Percentiles rank a stretch among this genome's conserved stretches.
These are phyloP conservation scores for Lathyrus oleraceus DNA, from an alignment of 306 rosid genomes.

Conservation along the genomic window DNA sequence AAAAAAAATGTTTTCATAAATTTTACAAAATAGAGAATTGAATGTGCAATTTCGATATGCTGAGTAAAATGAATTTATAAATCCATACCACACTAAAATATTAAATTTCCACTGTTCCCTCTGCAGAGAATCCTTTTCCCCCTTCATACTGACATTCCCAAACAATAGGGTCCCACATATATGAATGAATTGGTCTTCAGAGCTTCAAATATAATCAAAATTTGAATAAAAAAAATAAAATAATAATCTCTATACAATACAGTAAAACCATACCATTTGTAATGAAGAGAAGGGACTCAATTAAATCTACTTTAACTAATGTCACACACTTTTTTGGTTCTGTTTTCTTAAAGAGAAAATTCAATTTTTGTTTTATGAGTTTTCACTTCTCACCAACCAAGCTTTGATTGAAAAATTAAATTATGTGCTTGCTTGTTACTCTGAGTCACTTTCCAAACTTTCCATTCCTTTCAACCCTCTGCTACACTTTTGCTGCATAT, in stretches of 20 bases:
- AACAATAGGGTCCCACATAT: not conserved
- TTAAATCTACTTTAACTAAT: conserved; percentile 12
- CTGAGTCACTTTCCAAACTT: conserved; percentile 41
- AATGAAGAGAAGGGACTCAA: not conserved
- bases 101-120: too few relatives aligned
- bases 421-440: conserved; percentile 35
- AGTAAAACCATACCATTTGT: not conserved
- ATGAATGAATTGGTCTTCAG: not conserved
- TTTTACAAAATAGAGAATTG: too few relatives aligned
- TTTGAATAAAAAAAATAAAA: not conserved
- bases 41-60: conserved; percentile 3
- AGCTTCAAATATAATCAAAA: not conserved
- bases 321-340: not conserved
- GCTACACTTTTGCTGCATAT: conserved; percentile 69
- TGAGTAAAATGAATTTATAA: too few relatives aligned
- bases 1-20: too few relatives aligned
- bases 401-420: conserved; percentile 24
- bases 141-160: conserved; percentile 8
- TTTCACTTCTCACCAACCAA: conserved; percentile 18
- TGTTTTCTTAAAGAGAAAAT: not conserved
- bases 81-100: too few relatives aligned
- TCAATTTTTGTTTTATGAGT: not conserved
- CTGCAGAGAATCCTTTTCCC: too few relatives aligned
- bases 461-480: conserved; percentile 74
- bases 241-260: conserved; percentile 17